Evolutionary conservation across 495 filamentous ascomycete genomes (phyloP), one percentile per base, ranked within the genome.

Genomic region (Pseudotulostoma volvatum): DNA sequence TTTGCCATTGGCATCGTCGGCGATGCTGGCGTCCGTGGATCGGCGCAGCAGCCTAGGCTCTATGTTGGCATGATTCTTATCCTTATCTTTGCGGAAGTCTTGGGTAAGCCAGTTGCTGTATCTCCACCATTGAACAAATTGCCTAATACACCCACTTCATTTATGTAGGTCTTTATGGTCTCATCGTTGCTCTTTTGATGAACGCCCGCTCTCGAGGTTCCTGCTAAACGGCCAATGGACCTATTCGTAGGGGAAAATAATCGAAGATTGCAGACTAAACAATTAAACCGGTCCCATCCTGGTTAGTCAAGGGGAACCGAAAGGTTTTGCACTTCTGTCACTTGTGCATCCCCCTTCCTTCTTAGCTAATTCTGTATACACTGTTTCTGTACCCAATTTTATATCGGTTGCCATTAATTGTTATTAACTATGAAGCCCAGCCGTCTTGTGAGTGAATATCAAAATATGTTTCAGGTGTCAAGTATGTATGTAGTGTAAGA

Each of bases 1-100:
- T 97, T 97, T 59, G 90, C 90, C 54, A 96, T 97, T 56, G 90
- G 90, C 63, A 97, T 97, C 60, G 90, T 96, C 41, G 90, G 90
- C 75, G 90, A 97, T 53, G 90, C 90, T 55, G 90, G 90, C 84
- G 90, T 97, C 45, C 81, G 90, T 51, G 90, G 90, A 66, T 88
- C 92, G 50, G 90, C 90, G 45, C 90, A 97, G 60, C 90, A 97
- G 63, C 92, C 90, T 34, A 73, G 87, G 53, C 76, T 97, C 38
- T 97, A 94, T 69, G 90, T 97, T 63, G 90, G 90, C 70, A 97
- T 97, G 90, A 96, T 97, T 68, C 67, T 97, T 54, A 97, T 97
- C 71, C 86, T 97, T 70, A 97, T 97, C 93, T 97, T 97, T 71
- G 90, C 92, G 54, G 90, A 96, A 93, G 90, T 96, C 46, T 64